These are phyloP conservation scores for Tribonema minus DNA, from an alignment of 108 stramenopile genomes.

Conservation along the genomic window DNA sequence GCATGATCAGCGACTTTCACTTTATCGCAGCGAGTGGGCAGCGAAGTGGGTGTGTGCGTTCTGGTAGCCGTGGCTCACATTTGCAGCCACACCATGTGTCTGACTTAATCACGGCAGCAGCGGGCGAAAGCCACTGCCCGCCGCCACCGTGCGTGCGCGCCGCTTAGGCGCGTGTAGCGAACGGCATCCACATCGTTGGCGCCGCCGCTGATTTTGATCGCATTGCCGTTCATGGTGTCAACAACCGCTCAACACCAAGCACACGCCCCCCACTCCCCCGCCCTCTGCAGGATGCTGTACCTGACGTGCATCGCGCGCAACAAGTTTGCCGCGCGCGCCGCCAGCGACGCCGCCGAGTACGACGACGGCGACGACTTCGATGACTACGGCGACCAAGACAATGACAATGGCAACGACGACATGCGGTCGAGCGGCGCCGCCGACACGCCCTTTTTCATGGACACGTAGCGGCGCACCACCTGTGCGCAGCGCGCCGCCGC, in stretches of 20 bases:
- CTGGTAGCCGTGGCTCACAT: neutral
- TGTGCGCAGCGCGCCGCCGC: no score
- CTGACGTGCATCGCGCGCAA: constrained; percentile 2
- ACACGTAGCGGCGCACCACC: no score
- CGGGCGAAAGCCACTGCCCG: no score
- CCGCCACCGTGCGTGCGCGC: no score
- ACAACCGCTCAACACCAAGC: neutral
- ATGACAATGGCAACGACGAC: neutral
- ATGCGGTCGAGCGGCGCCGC: no score
- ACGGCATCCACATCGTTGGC: neutral
- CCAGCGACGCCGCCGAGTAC: neutral
- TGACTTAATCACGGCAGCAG: no score
- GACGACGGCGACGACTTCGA: neutral
- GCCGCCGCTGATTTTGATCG: neutral
- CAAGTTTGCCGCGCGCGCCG: neutral
- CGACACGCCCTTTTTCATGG: no score
- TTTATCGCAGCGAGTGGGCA: neutral
- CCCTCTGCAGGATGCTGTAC: constrained; percentile 19
- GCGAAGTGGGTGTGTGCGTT: neutral
- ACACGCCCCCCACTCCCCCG: neutral
- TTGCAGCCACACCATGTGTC: no score
- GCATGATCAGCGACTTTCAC: neutral
- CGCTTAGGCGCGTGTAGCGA: no score
- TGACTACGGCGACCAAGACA: neutral
- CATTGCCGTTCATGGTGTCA: neutral